Conservation (phyloP, 805 yeast genomes). For the Saccharomycopsis sp. region DNA sequence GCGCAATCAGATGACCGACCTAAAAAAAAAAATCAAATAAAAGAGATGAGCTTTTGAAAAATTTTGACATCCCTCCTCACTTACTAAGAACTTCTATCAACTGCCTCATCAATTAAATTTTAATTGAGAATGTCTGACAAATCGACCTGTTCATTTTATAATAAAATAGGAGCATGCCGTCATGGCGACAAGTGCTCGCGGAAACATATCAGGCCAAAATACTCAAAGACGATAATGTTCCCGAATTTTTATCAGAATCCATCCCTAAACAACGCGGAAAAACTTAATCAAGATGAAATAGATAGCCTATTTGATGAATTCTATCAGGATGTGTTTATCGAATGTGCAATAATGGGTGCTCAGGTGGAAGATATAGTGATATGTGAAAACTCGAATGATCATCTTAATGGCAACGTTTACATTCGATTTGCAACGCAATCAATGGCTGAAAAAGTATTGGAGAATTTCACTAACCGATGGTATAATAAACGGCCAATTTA, state of each 20-base stretch:
- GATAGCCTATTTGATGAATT: conserved; percentile 51
- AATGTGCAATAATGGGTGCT: conserved; percentile 40
- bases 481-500: conserved; percentile 70
- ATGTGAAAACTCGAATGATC: conserved; percentile 78
- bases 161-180: conserved; percentile 86
- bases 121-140: no score
- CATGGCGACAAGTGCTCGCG: conserved; percentile 87
- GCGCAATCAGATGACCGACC: not conserved
- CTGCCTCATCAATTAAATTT: no score
- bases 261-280: conserved; percentile 18
- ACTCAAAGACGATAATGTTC: conserved; percentile 58
- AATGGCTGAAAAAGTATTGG: conserved; percentile 55
- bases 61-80: not conserved
- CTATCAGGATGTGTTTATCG: conserved; percentile 65
- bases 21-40: not conserved
- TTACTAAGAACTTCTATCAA: not conserved
- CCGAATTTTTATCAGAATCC: conserved; percentile 63
- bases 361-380: conserved; percentile 58
- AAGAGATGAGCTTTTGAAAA: not conserved
- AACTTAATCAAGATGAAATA: conserved; percentile 30
- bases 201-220: conserved; percentile 57
- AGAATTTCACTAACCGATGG: conserved; percentile 72
- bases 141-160: conserved; percentile 40
- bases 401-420: conserved; percentile 81
- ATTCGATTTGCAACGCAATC: conserved; percentile 48